phyloP scores from a whole-genome alignment of 345 rosid genomes.

The Salix suchowensis region DNA sequence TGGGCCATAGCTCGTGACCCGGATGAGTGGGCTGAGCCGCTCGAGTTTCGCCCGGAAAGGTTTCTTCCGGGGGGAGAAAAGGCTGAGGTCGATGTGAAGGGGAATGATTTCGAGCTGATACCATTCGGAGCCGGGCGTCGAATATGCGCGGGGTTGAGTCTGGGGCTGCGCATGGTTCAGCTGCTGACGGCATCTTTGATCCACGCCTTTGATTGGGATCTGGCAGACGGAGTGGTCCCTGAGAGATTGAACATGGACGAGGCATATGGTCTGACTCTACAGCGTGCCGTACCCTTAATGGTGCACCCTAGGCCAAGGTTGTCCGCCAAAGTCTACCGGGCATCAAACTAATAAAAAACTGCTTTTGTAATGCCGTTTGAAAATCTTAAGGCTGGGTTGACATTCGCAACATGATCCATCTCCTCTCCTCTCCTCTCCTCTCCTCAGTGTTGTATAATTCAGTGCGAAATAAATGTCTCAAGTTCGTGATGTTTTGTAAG shows the following conservation, averaged over 20 bases:
- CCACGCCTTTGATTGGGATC: slow-evolving; percentile 25
- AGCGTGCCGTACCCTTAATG: slow-evolving; percentile 16
- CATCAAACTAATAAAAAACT: background rate
- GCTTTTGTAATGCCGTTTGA: no score
- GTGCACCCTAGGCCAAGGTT: slow-evolving; percentile 18
- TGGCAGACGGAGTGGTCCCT: slow-evolving; percentile 1
- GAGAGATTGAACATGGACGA: slow-evolving; percentile 26
- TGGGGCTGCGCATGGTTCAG: slow-evolving; percentile 25
- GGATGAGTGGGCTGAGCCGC: slow-evolving; percentile 17
- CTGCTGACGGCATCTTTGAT: slow-evolving; percentile 11
- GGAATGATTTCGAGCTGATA: slow-evolving; percentile 25
- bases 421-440: no score
- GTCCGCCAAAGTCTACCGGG: background rate
- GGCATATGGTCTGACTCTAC: slow-evolving; percentile 24
- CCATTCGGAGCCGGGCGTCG: slow-evolving; percentile 35
- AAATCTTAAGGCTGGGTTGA: no score
- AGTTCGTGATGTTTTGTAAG: no score
- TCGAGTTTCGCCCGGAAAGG: slow-evolving; percentile 20
- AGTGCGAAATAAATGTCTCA: no score
- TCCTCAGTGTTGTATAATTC: no score
- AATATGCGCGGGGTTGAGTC: slow-evolving; percentile 22
- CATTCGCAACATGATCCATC: no score
- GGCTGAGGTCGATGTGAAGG: slow-evolving; percentile 11
- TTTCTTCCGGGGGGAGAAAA: slow-evolving; percentile 14
- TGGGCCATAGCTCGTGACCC: slow-evolving; percentile 30